Percentiles rank a stretch among this genome's conserved stretches.
Conservation (phyloP, 768 basidiomycete species). For the Fistulinella prunicolor region DNA sequence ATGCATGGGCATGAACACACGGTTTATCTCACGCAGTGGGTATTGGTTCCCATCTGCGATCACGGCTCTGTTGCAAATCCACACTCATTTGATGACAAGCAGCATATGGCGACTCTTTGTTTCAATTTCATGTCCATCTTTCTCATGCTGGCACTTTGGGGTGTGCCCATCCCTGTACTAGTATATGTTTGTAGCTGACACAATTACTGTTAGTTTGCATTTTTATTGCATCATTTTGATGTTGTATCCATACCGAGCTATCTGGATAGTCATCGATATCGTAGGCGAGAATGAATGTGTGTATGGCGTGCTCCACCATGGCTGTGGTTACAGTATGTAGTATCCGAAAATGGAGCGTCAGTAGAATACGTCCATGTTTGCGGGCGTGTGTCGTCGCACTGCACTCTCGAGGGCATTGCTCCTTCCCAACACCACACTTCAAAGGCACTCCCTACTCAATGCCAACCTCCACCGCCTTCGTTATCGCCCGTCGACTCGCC, state of each 20-base stretch:
- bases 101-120: no score
- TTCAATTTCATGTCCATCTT: slow-evolving; percentile 6
- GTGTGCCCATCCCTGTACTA: slow-evolving; percentile 22
- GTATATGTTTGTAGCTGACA: slow-evolving; percentile 17
- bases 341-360: no score
- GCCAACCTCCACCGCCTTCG: slow-evolving; percentile 4
- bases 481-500: neutral
- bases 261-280: no score
- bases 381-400: slow-evolving; percentile 22
- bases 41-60: neutral
- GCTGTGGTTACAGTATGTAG: no score
- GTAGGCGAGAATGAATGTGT: no score
- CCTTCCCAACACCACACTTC: no score
- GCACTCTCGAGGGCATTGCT: slow-evolving; percentile 8
- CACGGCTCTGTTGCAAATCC: neutral
- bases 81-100: no score
- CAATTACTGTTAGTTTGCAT: no score
- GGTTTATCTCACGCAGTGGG: no score
- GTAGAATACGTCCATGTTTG: slow-evolving; percentile 20
- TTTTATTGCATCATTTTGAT: neutral
- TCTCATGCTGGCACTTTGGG: slow-evolving; percentile 4
- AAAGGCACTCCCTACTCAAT: no score
- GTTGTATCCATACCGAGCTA: neutral
- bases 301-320: no score
- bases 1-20: slow-evolving; percentile 38